Evolutionary conservation across 1,284 basidiomycete species (phyloP).

Genomic region (Waitea zeae): DNA sequence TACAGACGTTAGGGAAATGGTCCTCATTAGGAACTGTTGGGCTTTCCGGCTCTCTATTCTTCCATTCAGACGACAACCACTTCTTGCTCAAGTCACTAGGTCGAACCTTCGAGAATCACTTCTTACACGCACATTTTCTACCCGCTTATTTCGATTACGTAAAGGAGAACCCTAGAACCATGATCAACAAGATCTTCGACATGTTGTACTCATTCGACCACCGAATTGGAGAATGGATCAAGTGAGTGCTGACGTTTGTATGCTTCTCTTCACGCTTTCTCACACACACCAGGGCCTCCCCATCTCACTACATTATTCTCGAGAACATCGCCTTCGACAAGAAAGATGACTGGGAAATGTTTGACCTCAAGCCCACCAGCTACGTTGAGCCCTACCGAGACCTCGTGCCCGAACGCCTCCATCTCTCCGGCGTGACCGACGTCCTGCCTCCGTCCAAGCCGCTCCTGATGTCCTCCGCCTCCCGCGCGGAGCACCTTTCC

Average conservation of each 20-base stretch:
- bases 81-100: neutral
- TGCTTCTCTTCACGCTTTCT: too few relatives aligned
- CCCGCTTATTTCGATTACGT: neutral
- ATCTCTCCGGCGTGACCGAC: neutral
- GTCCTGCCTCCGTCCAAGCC: neutral
- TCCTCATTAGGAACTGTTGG: neutral
- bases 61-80: neutral
- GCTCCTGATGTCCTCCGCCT: neutral
- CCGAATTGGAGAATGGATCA: neutral
- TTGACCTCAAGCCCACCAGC: neutral
- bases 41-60: neutral
- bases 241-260: too few relatives aligned
- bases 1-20: neutral
- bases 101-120: neutral
- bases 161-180: neutral
- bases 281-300: neutral
- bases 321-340: neutral
- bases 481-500: neutral
- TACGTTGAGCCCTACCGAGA: neutral
- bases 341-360: neutral
- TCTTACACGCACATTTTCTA: neutral
- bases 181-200: neutral
- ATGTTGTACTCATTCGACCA: neutral
- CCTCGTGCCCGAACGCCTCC: neutral
- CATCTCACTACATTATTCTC: neutral